A percentile compares a stretch with the other conserved stretches of the same genome.
phyloP scores from a whole-genome alignment of 1,284 basidiomycete genomes.

The Moesziomyces sp. region DNA sequence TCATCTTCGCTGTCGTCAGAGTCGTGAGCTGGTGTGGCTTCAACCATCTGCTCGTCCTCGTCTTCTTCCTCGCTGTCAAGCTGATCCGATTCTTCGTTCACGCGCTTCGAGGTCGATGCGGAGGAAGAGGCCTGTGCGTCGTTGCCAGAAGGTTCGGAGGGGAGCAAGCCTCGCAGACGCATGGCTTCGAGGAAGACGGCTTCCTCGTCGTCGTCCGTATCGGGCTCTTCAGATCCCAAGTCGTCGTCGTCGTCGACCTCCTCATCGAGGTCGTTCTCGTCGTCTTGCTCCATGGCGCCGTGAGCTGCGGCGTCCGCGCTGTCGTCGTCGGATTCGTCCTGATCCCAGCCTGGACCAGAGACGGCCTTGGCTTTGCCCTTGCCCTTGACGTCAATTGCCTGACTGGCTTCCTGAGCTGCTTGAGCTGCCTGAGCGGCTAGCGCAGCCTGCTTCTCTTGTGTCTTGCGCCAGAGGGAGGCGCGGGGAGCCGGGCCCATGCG shows the following conservation, averaged over 20 bases:
- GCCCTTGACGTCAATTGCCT: constrained; percentile 12
- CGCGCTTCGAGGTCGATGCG: constrained; percentile 7
- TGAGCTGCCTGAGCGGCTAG: background rate
- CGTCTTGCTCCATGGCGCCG: constrained; percentile 4
- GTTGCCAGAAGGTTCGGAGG: constrained; percentile 3
- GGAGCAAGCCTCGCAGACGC: constrained; percentile 51
- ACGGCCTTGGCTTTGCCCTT: constrained; percentile 25
- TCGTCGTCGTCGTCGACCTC: constrained; percentile 27
- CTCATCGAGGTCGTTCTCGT: constrained; percentile 11
- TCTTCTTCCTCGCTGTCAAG: constrained; percentile 3
- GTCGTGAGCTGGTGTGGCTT: background rate
- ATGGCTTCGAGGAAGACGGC: constrained; percentile 60
- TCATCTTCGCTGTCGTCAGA: constrained; percentile 22
- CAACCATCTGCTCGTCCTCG: constrained; percentile 11
- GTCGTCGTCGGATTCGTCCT: constrained; percentile 28
- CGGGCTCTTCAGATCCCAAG: constrained; percentile 37
- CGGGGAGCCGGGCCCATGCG: constrained; percentile 36
- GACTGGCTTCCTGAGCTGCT: background rate
- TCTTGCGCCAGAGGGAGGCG: constrained; percentile 36
- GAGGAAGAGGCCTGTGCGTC: constrained; percentile 8
- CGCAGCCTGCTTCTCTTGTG: constrained; percentile 20
- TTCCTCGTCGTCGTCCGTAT: constrained; percentile 61
- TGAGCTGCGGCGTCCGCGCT: background rate
- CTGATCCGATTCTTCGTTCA: background rate
- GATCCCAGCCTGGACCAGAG: constrained; percentile 31